Base-by-base conservation (phyloP, 2,329 filamentous ascomycete species). In the Claviceps africana region DNA sequence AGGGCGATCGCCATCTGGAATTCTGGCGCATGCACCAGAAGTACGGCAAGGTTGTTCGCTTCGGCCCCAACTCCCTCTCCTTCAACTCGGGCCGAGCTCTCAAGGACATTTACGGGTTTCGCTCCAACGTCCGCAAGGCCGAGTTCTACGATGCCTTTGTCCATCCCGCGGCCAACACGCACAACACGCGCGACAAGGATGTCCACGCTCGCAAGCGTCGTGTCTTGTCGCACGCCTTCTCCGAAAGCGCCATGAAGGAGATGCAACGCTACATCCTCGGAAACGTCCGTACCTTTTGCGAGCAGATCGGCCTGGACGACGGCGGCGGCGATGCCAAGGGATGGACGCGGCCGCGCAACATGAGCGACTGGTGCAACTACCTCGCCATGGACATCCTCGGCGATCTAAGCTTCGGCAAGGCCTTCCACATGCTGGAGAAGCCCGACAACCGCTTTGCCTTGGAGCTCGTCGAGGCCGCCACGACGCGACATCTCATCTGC, bases 121-220 rank as follows among this genome's bases (percentile, higher is more conserved):
- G 72, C 48, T 66, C 77, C 63, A 82, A 82, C 55, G 78, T 83
- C 31, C 71, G 75, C 65, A 87, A 88, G 68, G 76, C 82, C 42
- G 75, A 82, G 58, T 87, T 87, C 69, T 88, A 88, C 70, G 77
- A 85, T 57, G 82, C 81, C 42, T 87, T 86, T 63, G 81, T 82
- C 1, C 81, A 85, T 53, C 83, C 83, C 17, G 78, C 80, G 1
- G 78, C 81, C 59, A 87, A 86, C 68, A 86, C 84, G 1, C 83
- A 87, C 69, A 86, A 85, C 67, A 75, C 74, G 1, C 83, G 85
- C 50, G 81, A 86, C 62, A 85, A 84, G 68, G 68, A 73, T 0
- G 69, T 79, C 43, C 85, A 88, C 63, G 82, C 82, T 31, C 79
- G 83, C 51, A 87, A 88, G 72, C 73, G 84, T 40, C 75, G 83